phyloP scores from a whole-genome alignment of 495 filamentous ascomycete species.

The Hypoxylon rickii region DNA sequence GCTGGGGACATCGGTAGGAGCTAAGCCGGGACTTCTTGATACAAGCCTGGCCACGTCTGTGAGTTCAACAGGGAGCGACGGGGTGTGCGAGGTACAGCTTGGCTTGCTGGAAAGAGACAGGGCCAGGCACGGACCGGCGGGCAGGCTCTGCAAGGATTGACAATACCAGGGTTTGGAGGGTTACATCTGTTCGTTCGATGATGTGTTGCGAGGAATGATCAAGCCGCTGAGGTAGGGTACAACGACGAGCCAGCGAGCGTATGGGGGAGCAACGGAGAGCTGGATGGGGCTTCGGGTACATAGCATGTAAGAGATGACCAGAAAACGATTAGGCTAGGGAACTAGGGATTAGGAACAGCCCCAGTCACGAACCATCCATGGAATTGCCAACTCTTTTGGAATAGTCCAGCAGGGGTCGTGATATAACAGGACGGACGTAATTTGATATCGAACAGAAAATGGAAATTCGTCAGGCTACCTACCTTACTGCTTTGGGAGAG shows the following conservation, averaged over 20 bases:
- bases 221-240: conserved; percentile 29
- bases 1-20: conserved; percentile 57
- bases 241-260: conserved; percentile 34
- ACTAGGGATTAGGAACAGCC: conserved; percentile 35
- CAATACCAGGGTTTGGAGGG: conserved; percentile 43
- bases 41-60: conserved; percentile 55
- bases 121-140: conserved; percentile 43
- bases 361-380: conserved; percentile 35
- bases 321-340: conserved; percentile 37
- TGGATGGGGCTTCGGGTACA: conserved; percentile 37
- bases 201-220: conserved; percentile 43
- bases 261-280: conserved; percentile 39
- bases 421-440: conserved; percentile 42
- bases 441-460: conserved; percentile 35
- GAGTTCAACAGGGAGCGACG: conserved; percentile 44
- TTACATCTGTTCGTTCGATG: conserved; percentile 52
- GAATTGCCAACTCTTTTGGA: conserved; percentile 37
- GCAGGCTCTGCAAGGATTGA: conserved; percentile 42
- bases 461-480: conserved; percentile 20
- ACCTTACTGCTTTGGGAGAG: too few relatives aligned
- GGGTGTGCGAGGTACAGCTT: conserved; percentile 50
- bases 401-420: conserved; percentile 36
- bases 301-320: conserved; percentile 38
- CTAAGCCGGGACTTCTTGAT: conserved; percentile 56
- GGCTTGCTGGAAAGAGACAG: conserved; percentile 48